Percentiles rank a stretch among this genome's conserved stretches.
Evolutionary conservation across 495 filamentous ascomycete genomes (phyloP).

Genomic region (Xylaria castorea): DNA sequence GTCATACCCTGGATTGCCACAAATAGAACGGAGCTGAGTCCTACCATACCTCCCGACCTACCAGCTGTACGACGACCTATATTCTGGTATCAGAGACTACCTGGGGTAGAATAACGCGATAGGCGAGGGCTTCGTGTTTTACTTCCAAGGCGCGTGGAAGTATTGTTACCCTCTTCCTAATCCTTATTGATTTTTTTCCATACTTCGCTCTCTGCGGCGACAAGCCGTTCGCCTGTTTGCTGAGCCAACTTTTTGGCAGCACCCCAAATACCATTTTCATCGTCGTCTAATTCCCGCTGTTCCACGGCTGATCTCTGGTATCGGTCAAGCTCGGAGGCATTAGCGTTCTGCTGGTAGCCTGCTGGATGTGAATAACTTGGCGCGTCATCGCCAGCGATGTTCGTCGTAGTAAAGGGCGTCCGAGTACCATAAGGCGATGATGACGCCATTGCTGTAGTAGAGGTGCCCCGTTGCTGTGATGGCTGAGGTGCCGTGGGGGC

Average conservation of each 20-base stretch:
- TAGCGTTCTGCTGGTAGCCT: slow-evolving; percentile 63
- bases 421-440: slow-evolving; percentile 31
- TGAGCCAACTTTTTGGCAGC: slow-evolving; percentile 67
- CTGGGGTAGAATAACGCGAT: slow-evolving; percentile 23
- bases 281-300: slow-evolving; percentile 35
- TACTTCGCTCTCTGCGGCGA: slow-evolving; percentile 70
- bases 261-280: slow-evolving; percentile 53
- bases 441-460: slow-evolving; percentile 36
- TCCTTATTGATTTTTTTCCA: slow-evolving; percentile 71
- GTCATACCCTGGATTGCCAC: slow-evolving; percentile 27
- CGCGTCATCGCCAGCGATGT: slow-evolving; percentile 12
- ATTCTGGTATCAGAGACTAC: slow-evolving; percentile 2
- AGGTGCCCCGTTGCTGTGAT: slow-evolving; percentile 46
- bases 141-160: not conserved
- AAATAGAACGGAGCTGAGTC: slow-evolving; percentile 31
- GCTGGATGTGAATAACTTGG: slow-evolving; percentile 54
- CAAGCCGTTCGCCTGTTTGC: slow-evolving; percentile 66
- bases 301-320: slow-evolving; percentile 41
- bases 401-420: slow-evolving; percentile 18
- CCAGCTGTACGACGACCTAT: slow-evolving; percentile 1
- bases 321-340: slow-evolving; percentile 53
- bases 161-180: slow-evolving; percentile 24
- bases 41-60: slow-evolving; percentile 18
- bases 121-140: not conserved
- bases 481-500: slow-evolving; percentile 42